Percentiles rank a stretch among this genome's conserved stretches.
phyloP scores from a whole-genome alignment of 179 eudicot species.

The Beta corolliflora region DNA sequence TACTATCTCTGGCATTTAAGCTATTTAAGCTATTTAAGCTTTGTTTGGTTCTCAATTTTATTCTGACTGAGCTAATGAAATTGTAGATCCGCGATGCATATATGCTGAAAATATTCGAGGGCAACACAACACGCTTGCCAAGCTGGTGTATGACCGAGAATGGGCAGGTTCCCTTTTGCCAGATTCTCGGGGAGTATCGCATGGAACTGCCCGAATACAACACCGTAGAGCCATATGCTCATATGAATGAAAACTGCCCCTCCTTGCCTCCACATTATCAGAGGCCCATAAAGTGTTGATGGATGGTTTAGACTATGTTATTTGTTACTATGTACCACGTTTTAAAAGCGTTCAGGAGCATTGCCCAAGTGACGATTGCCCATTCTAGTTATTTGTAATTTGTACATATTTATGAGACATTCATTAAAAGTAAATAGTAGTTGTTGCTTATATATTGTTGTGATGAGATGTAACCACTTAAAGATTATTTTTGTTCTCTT shows the following conservation, averaged over 20 bases:
- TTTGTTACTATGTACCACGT: slow-evolving; percentile 16
- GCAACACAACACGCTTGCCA: slow-evolving; percentile 74
- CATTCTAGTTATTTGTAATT: neutral
- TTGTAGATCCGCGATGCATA: slow-evolving; percentile 95
- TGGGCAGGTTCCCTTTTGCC: slow-evolving; percentile 78
- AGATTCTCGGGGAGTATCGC: slow-evolving; percentile 86
- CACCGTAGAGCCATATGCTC: slow-evolving; percentile 79
- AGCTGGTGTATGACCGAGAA: slow-evolving; percentile 78
- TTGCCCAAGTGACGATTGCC: slow-evolving; percentile 2
- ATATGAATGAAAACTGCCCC: slow-evolving; percentile 96
- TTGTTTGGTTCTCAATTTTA: neutral
- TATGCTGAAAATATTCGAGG: slow-evolving; percentile 81
- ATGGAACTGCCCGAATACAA: slow-evolving; percentile 92
- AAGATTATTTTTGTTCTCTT: neutral
- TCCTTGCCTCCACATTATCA: slow-evolving; percentile 86
- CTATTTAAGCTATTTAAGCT: neutral
- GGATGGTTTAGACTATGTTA: neutral
- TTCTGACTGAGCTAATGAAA: neutral
- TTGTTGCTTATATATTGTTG: neutral
- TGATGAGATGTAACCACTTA: neutral
- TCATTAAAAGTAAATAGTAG: neutral
- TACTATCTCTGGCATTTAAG: too few species aligned
- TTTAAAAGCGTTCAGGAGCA: slow-evolving; percentile 10
- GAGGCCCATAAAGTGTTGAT: slow-evolving; percentile 74
- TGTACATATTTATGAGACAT: too few species aligned